phyloP scores from a whole-genome alignment of 768 basidiomycete genomes.

The Sporobolomyces roseus region DNA sequence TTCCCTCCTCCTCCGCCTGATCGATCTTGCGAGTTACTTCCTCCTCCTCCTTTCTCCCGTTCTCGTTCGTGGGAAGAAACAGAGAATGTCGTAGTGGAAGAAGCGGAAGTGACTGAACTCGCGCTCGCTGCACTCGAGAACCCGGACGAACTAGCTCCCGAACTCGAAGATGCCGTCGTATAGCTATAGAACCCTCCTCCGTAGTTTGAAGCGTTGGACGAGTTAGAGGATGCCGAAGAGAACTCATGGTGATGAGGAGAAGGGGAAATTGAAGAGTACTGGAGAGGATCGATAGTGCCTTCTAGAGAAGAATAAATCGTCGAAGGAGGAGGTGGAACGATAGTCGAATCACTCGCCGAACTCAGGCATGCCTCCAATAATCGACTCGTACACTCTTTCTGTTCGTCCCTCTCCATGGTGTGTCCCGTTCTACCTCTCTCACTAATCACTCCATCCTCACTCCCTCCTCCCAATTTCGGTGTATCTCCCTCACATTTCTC shows the following conservation, averaged over 20 bases:
- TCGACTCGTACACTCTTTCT: not conserved
- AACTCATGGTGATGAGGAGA: conserved; percentile 6
- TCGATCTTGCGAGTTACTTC: not conserved
- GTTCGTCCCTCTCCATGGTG: not conserved
- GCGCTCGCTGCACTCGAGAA: conserved; percentile 28
- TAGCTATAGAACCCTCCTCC: not conserved
- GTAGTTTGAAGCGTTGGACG: conserved; percentile 7
- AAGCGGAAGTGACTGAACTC: conserved; percentile 21
- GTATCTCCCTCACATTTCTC: too few species aligned
- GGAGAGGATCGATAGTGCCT: too few species aligned
- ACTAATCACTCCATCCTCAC: too few species aligned
- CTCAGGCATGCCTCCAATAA: too few species aligned
- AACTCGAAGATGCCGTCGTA: conserved; percentile 16
- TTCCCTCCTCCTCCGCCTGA: not conserved
- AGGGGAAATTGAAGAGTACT: too few species aligned
- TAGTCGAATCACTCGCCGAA: too few species aligned
- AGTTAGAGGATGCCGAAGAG: conserved; percentile 2
- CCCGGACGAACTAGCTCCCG: conserved; percentile 16
- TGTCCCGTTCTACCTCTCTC: not conserved
- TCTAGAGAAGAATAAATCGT: too few species aligned
- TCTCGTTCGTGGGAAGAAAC: conserved; percentile 15
- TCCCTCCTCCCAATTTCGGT: too few species aligned
- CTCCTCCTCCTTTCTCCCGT: not conserved
- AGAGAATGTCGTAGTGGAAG: conserved; percentile 26
- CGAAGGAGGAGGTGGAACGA: too few species aligned